Evolutionary conservation across 371 early-diverging fungal species (phyloP), one percentile per base, ranked within the genome.

Genomic region (Rhizopus stolonifer): DNA sequence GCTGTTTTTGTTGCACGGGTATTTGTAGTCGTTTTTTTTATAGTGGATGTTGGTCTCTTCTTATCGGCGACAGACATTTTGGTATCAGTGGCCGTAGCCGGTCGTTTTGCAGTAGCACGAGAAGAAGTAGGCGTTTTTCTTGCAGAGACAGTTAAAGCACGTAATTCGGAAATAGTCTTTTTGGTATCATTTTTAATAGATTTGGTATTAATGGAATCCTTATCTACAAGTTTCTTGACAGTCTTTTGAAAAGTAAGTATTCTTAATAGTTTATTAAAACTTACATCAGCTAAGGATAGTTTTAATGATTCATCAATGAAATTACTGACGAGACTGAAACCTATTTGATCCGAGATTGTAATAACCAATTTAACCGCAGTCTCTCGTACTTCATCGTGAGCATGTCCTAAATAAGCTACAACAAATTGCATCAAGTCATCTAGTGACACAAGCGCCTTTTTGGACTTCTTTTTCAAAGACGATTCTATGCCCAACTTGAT

Each of bases 311-410:
- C 60, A 15, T 65, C 64, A 45, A 71, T 65, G 26, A 60, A 71
- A 4, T 56, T 42, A 33, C 69, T 71, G 15, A 71, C 72, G 3
- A 48, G 29, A 23, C 52, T 46, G 17, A 71, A 71, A 2, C 69
- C 68, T 38, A 68, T 52, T 45, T 65, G 68, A n/a, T 68, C 64
- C 3, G 70, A 72, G 9, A 84, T 65, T 8, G 65, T 74, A 11
- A 83, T 79, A 2, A 85, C 72, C 6, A 89, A 61, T 44, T 72
- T 74, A 13, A 80, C 75, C 1, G 89, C 83, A 0, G 83, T 77
- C 38, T 87, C 77, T 10, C 86, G 83, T 13, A 88, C 87, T 33
- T 88, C 89, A 6, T 69, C 73, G 49, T 83, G 87, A 26, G 67
- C 70, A 60, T 89, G 81, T 9, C 79, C 77, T 39, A 86, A 59